Evolutionary conservation across 805 yeast species (phyloP).

Genomic region (Kurtzmaniella cleridarum): DNA sequence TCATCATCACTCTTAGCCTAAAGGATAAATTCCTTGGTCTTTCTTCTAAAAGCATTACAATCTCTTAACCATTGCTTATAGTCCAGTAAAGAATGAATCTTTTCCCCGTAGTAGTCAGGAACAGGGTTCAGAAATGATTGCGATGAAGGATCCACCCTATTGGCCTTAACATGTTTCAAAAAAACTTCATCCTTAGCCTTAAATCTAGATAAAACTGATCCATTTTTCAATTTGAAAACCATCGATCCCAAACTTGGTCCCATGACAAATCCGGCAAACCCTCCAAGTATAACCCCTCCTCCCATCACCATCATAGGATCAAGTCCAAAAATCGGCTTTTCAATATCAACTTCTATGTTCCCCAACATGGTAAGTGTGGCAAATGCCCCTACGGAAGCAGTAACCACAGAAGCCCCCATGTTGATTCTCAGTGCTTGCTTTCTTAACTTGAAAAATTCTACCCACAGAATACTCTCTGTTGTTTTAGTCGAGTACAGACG

Average conservation of each 20-base stretch:
- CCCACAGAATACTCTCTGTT: slow-evolving; percentile 54
- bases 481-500: slow-evolving; percentile 19
- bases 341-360: slow-evolving; percentile 80
- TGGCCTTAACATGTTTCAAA: slow-evolving; percentile 63
- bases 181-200: slow-evolving; percentile 66
- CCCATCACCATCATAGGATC: slow-evolving; percentile 83
- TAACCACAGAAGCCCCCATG: slow-evolving; percentile 57
- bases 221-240: slow-evolving; percentile 54
- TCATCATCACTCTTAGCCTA: background rate
- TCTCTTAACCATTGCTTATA: slow-evolving; percentile 97
- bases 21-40: slow-evolving; percentile 66
- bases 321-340: slow-evolving; percentile 78
- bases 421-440: slow-evolving; percentile 71
- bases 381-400: slow-evolving; percentile 62
- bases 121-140: slow-evolving; percentile 92
- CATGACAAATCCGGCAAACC: slow-evolving; percentile 69
- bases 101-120: slow-evolving; percentile 98
- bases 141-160: slow-evolving; percentile 88
- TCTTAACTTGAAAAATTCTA: slow-evolving; percentile 69
- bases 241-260: slow-evolving; percentile 81
- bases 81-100: slow-evolving; percentile 76
- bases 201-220: slow-evolving; percentile 41
- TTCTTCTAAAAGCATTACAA: slow-evolving; percentile 83
- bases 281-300: slow-evolving; percentile 67
- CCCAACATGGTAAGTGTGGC: slow-evolving; percentile 73